Conservation (phyloP, 1,284 basidiomycete genomes). For the Tilletia caries region DNA sequence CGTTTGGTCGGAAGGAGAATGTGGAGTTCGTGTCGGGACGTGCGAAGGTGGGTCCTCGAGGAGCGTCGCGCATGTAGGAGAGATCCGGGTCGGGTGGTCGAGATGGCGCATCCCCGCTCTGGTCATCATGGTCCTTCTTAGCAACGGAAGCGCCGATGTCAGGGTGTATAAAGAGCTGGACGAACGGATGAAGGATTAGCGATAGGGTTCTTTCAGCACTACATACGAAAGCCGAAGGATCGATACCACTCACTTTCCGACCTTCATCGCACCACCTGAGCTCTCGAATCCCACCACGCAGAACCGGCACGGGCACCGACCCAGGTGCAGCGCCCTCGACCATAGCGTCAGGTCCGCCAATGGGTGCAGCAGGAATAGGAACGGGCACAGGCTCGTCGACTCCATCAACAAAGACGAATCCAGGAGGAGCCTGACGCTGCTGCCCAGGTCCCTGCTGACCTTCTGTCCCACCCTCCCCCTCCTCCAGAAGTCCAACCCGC, state of each 20-base stretch:
- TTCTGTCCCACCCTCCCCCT: not conserved
- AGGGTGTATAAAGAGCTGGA: constrained; percentile 7
- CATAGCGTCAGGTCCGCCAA: not conserved
- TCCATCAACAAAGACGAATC: not conserved
- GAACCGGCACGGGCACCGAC: not conserved
- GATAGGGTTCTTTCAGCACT: not conserved
- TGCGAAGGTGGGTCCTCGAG: not conserved
- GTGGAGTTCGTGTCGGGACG: not conserved
- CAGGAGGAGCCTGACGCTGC: not conserved
- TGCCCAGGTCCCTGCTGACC: not conserved
- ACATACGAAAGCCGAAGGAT: not conserved
- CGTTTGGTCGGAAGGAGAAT: not conserved
- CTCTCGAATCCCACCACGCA: not conserved
- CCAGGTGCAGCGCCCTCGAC: not conserved
- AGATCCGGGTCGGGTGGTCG: not conserved
- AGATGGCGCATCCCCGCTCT: not conserved
- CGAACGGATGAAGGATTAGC: not conserved
- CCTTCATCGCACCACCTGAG: constrained; percentile 8
- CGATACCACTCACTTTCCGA: not conserved
- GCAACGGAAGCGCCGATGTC: not conserved
- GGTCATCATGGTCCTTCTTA: not conserved
- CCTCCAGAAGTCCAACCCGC: not conserved
- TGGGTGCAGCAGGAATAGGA: constrained; percentile 2
- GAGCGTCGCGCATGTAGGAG: constrained; percentile 4
- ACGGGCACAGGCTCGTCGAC: not conserved